Percentiles rank a stretch among this genome's conserved stretches.
These are phyloP conservation scores for Candida michaelii DNA, from an alignment of 805 yeast species.

Conservation along the genomic window DNA sequence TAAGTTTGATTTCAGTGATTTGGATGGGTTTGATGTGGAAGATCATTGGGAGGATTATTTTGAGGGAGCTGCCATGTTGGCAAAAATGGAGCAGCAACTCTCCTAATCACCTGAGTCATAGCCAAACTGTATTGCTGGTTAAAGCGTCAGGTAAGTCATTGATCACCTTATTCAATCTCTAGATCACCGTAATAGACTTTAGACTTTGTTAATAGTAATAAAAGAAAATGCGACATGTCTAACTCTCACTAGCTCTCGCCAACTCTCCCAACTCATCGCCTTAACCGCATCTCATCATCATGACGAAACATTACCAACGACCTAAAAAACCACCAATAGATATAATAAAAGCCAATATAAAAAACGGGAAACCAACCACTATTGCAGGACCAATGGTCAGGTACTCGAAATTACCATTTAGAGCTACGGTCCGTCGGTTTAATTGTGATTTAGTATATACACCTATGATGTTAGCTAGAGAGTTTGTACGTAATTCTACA, in stretches of 20 bases:
- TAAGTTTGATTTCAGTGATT: conserved; percentile 49
- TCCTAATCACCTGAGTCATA: too few species aligned
- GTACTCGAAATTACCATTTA: conserved; percentile 89
- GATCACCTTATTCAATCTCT: too few species aligned
- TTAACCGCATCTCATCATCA: conserved; percentile 4
- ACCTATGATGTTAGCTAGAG: conserved; percentile 96
- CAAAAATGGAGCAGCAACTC: conserved; percentile 39
- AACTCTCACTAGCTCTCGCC: too few species aligned
- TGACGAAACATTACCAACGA: conserved; percentile 16
- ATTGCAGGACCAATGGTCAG: conserved; percentile 93
- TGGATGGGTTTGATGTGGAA: conserved; percentile 40
- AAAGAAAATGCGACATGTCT: not conserved
- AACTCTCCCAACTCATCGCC: too few species aligned
- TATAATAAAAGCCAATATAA: conserved; percentile 27
- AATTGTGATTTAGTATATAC: conserved; percentile 82
- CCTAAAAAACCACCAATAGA: conserved; percentile 24
- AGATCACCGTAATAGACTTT: too few species aligned
- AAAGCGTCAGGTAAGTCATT: too few species aligned
- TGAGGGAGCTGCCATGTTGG: conserved; percentile 52
- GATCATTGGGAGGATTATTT: conserved; percentile 51
- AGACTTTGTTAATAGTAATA: conserved; percentile 4
- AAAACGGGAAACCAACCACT: conserved; percentile 33
- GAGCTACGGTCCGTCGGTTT: conserved; percentile 71
- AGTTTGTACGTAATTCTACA: conserved; percentile 78
- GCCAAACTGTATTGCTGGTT: too few species aligned